Evolutionary conservation across 805 yeast species (phyloP).

Genomic region (Metschnikowia lunata): DNA sequence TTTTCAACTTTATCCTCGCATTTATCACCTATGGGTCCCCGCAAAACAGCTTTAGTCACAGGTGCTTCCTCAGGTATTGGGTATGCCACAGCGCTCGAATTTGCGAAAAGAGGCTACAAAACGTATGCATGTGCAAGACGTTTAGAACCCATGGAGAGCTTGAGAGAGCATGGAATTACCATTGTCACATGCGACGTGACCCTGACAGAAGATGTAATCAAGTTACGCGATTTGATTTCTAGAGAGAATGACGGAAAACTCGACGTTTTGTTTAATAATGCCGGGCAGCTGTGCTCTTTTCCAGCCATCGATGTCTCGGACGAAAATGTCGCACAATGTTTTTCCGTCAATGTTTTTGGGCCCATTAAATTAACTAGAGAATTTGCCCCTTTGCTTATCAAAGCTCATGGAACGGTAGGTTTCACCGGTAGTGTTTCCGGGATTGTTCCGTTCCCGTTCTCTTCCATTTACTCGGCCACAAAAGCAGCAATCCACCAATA

Average conservation of each 20-base stretch:
- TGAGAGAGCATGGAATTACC: slow-evolving; percentile 42
- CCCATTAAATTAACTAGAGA: slow-evolving; percentile 62
- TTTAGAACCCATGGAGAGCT: slow-evolving; percentile 52
- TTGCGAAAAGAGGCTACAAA: slow-evolving; percentile 47
- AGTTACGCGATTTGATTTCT: slow-evolving; percentile 40
- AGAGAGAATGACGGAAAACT: slow-evolving; percentile 44
- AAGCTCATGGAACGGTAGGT: slow-evolving; percentile 63
- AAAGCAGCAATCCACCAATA: slow-evolving; percentile 77
- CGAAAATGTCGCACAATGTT: slow-evolving; percentile 46
- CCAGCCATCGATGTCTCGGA: slow-evolving; percentile 67
- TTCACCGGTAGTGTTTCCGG: slow-evolving; percentile 77
- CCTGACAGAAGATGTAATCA: slow-evolving; percentile 41
- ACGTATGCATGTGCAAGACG: slow-evolving; percentile 78
- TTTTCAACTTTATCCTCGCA: no score
- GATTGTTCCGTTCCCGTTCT: slow-evolving; percentile 63
- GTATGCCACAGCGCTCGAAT: slow-evolving; percentile 40
- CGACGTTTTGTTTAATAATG: slow-evolving; percentile 68
- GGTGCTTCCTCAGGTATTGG: slow-evolving; percentile 65
- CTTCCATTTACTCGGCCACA: slow-evolving; percentile 58
- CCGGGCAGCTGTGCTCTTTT: slow-evolving; percentile 69
- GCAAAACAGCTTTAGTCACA: slow-evolving; percentile 49
- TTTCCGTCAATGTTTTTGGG: slow-evolving; percentile 66
- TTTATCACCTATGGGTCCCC: slow-evolving; percentile 1
- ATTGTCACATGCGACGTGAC: slow-evolving; percentile 58
- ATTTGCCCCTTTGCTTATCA: slow-evolving; percentile 50